phyloP scores from a whole-genome alignment of 2,329 filamentous ascomycete genomes.

The Penicillium sp. region DNA sequence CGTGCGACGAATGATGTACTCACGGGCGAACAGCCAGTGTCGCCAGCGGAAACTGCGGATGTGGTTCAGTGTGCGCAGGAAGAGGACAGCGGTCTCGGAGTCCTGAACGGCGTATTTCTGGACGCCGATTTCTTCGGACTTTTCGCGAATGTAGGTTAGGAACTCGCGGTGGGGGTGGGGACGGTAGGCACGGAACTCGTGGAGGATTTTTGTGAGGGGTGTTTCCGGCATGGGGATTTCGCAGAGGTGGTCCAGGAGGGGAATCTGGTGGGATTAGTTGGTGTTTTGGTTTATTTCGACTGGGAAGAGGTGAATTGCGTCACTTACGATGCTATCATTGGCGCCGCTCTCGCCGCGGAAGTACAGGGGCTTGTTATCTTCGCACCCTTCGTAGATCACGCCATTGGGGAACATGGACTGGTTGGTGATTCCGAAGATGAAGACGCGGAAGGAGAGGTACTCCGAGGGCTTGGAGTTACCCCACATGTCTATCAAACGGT shows the following conservation, averaged over 20 bases:
- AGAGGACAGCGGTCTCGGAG: conserved; percentile 42
- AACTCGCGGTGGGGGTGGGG: conserved; percentile 87
- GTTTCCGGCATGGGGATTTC: conserved; percentile 84
- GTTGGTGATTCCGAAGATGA: conserved; percentile 92
- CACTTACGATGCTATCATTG: conserved; percentile 77
- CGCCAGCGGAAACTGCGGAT: conserved; percentile 50
- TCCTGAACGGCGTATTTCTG: conserved; percentile 38
- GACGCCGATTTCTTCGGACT: conserved; percentile 48
- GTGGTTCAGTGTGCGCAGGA: conserved; percentile 46
- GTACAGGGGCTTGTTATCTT: conserved; percentile 64
- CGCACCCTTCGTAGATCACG: conserved; percentile 82
- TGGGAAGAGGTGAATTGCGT: neutral
- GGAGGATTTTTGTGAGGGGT: conserved; percentile 80
- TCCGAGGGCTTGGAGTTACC: conserved; percentile 74
- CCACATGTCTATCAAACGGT: conserved; percentile 67
- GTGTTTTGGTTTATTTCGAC: no score
- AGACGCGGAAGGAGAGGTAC: conserved; percentile 88
- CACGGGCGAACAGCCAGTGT: conserved; percentile 48
- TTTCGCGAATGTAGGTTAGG: conserved; percentile 64
- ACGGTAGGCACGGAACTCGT: conserved; percentile 84
- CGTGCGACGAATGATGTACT: conserved; percentile 48
- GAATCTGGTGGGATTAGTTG: conserved; percentile 51
- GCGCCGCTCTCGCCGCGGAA: conserved; percentile 93
- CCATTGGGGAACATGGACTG: conserved; percentile 93
- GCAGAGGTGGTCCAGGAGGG: conserved; percentile 81